These are phyloP conservation scores for Neurospora sp. DNA, from an alignment of 495 filamentous ascomycete species.

Conservation along the genomic window DNA sequence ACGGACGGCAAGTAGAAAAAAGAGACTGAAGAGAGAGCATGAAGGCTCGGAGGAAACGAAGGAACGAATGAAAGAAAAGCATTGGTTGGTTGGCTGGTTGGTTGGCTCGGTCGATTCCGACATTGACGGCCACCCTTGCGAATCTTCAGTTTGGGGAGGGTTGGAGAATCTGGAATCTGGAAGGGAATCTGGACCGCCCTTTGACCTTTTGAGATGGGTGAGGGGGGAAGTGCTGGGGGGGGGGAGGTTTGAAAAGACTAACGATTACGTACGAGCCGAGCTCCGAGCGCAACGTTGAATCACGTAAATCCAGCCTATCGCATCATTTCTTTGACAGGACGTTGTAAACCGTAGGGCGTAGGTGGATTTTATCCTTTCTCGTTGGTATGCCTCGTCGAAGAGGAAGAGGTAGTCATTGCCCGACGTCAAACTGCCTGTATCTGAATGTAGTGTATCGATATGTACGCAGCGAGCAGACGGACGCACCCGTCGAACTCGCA, in stretches of 20 bases:
- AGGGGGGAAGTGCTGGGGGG: not conserved
- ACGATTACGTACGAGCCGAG: not conserved
- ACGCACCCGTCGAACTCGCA: not conserved
- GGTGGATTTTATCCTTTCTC: not conserved
- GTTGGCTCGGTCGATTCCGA: not conserved
- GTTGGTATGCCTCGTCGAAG: too few relatives aligned
- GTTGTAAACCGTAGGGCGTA: not conserved
- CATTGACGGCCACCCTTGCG: not conserved
- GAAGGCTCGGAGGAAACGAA: not conserved
- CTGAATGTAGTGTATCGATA: not conserved
- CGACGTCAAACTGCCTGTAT: not conserved
- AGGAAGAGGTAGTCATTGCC: not conserved
- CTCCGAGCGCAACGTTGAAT: not conserved
- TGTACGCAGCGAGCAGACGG: not conserved
- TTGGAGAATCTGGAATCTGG: not conserved
- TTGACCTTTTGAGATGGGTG: not conserved
- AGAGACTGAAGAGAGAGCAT: not conserved
- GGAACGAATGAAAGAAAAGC: not conserved
- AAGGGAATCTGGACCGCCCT: not conserved
- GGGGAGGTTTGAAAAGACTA: not conserved
- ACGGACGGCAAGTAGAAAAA: not conserved
- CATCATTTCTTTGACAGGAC: not conserved
- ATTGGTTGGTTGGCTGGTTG: not conserved
- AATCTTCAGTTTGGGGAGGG: not conserved
- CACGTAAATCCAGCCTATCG: not conserved